Conservation (phyloP, 2,329 filamentous ascomycete species). For the Cytospora schulzeri region DNA sequence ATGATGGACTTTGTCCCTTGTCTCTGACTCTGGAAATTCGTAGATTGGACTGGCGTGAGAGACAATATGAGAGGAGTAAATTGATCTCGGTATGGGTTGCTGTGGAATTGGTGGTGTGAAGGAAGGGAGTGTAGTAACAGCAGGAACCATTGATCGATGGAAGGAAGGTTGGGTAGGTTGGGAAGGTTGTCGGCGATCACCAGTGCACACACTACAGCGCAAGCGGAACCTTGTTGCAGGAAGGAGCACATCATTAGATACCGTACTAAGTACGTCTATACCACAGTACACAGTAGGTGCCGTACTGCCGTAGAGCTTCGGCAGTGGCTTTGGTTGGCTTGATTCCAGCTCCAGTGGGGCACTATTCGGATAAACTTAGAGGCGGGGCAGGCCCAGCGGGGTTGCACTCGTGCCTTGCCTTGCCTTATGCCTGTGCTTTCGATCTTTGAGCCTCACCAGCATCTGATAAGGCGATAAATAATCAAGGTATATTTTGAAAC, state of each 20-base stretch:
- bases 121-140: background rate
- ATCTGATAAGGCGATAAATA: background rate
- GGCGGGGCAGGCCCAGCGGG: background rate
- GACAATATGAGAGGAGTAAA: background rate
- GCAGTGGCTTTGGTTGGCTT: background rate
- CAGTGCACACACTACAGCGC: background rate
- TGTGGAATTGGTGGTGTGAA: background rate
- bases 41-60: background rate
- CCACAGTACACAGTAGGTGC: background rate
- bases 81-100: background rate
- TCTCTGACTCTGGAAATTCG: slow-evolving; percentile 2
- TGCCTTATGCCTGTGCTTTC: background rate
- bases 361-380: background rate
- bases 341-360: background rate
- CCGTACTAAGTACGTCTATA: background rate
- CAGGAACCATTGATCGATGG: background rate
- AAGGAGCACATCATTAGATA: background rate
- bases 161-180: background rate
- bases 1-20: slow-evolving; percentile 16
- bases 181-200: slow-evolving; percentile 1
- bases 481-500: background rate
- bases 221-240: slow-evolving; percentile 1
- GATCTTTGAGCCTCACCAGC: background rate
- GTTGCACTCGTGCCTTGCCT: background rate
- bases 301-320: background rate